Evolutionary conservation across 75 land plant species (phyloP).

Genomic region (Chamaecyparis obtusa): DNA sequence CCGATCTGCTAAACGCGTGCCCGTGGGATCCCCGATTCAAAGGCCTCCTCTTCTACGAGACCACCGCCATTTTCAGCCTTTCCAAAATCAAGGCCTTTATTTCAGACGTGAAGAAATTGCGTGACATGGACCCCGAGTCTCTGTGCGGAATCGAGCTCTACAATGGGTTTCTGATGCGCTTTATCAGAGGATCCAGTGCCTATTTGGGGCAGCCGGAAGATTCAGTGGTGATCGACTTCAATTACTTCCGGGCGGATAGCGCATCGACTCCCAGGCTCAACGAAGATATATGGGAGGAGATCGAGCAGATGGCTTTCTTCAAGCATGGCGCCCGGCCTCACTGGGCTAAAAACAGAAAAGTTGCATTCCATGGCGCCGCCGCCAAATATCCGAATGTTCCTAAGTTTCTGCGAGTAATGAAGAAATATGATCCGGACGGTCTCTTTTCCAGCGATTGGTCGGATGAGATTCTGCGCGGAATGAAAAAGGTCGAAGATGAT

Average conservation of each 20-base stretch:
- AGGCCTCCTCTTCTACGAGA: slow-evolving; percentile 64
- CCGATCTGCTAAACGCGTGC: slow-evolving; percentile 22
- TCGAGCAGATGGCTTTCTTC: slow-evolving; percentile 73
- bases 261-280: slow-evolving; percentile 48
- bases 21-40: slow-evolving; percentile 70
- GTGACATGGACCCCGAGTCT: slow-evolving; percentile 34
- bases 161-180: slow-evolving; percentile 65
- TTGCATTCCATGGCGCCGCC: slow-evolving; percentile 42
- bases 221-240: slow-evolving; percentile 61
- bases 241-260: slow-evolving; percentile 51
- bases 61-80: slow-evolving; percentile 44
- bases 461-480: slow-evolving; percentile 35
- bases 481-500: neutral
- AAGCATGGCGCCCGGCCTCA: slow-evolving; percentile 67
- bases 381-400: slow-evolving; percentile 35
- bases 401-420: slow-evolving; percentile 42
- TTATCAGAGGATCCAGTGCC: slow-evolving; percentile 45
- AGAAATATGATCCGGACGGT: slow-evolving; percentile 44
- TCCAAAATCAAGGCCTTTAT: slow-evolving; percentile 50
- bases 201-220: slow-evolving; percentile 64
- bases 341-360: slow-evolving; percentile 71
- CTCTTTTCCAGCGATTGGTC: slow-evolving; percentile 61
- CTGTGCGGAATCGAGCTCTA: slow-evolving; percentile 61
- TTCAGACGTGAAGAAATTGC: slow-evolving; percentile 51
- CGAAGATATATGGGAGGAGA: slow-evolving; percentile 69